phyloP scores from a whole-genome alignment of 345 rosid genomes.

The Sisymbrium altissimum region DNA sequence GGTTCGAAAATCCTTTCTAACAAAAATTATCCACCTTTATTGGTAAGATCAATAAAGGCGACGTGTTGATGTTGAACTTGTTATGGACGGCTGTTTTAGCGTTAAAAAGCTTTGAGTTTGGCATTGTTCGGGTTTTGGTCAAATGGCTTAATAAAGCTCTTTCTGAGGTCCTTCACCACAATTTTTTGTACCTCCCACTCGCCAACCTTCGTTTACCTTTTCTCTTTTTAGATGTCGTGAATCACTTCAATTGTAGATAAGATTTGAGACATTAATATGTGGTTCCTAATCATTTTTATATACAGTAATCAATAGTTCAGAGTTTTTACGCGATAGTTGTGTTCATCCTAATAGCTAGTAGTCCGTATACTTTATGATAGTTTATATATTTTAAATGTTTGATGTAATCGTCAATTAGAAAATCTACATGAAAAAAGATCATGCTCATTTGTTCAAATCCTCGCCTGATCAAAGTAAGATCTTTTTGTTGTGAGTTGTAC shows the following conservation, averaged over 20 bases:
- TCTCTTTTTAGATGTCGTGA: neutral
- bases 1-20: neutral
- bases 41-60: constrained; percentile 20
- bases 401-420: neutral
- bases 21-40: constrained; percentile 2
- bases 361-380: neutral
- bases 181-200: constrained; percentile 8
- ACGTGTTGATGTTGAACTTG: constrained; percentile 21
- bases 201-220: constrained; percentile 22
- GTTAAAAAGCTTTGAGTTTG: constrained; percentile 16
- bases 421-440: neutral
- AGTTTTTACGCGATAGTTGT: neutral
- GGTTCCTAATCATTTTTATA: too few species aligned
- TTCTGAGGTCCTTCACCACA: constrained; percentile 10
- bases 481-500: neutral
- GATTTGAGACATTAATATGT: neutral
- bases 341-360: neutral
- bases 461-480: neutral
- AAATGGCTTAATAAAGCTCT: constrained; percentile 7
- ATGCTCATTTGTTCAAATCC: neutral
- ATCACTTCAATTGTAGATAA: neutral
- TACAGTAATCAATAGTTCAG: neutral
- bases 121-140: constrained; percentile 26
- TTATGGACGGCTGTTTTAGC: constrained; percentile 15
- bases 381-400: neutral